Evolutionary conservation across 2,329 filamentous ascomycete genomes (phyloP).

Genomic region (Mollisia scopiformis): DNA sequence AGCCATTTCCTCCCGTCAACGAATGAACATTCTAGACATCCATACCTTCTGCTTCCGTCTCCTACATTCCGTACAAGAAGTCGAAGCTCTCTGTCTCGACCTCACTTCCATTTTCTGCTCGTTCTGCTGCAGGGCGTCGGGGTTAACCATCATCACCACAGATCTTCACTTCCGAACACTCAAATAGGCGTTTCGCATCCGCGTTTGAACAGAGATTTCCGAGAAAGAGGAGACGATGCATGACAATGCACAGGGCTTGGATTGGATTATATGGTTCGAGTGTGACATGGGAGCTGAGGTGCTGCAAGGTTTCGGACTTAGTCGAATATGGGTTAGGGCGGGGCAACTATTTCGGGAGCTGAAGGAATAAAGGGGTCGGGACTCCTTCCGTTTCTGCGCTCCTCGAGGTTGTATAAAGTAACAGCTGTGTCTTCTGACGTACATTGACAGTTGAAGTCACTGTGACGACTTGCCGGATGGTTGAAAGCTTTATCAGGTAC

Average conservation of each 20-base stretch:
- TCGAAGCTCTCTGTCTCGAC: conserved; percentile 26
- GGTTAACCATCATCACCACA: conserved; percentile 14
- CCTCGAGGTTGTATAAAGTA: not conserved
- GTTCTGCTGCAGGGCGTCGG: conserved; percentile 22
- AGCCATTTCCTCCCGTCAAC: conserved; percentile 4
- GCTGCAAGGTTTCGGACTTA: not conserved
- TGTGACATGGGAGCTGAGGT: conserved; percentile 1
- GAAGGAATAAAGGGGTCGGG: not conserved
- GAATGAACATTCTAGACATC: not conserved
- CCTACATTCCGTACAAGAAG: conserved; percentile 30
- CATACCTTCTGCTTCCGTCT: conserved; percentile 30
- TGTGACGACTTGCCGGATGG: not conserved
- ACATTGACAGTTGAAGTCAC: not conserved
- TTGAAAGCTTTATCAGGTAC: not conserved
- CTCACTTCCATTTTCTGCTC: conserved; percentile 22
- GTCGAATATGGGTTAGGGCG: not conserved
- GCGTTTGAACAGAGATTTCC: not conserved
- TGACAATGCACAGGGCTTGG: conserved; percentile 10
- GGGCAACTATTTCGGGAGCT: not conserved
- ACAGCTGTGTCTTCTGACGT: not conserved
- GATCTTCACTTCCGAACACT: conserved; percentile 1
- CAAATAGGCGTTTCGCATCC: conserved; percentile 13
- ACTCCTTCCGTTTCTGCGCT: not conserved
- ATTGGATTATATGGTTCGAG: conserved; percentile 1
- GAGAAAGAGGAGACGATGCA: conserved; percentile 7